Base-by-base conservation (phyloP, 768 basidiomycete genomes). In the Lactarius sp. region DNA sequence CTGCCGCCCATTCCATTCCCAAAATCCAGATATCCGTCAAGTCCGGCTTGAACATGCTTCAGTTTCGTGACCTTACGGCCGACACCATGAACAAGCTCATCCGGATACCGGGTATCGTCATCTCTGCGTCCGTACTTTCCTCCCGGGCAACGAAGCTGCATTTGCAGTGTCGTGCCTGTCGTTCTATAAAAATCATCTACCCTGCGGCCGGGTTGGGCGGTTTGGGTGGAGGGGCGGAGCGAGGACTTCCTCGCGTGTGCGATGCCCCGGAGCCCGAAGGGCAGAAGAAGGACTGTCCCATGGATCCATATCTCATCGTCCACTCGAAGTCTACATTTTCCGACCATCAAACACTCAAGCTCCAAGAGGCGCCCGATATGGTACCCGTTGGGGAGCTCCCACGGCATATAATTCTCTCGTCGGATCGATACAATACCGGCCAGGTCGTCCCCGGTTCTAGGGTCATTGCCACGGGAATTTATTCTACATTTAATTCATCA, bases 311-410 rank as follows among this genome's bases (percentile, higher is more conserved):
- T 76, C 81, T 94, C 57, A 95, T 99, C 71, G 79, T 98, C 16
- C 97, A 99, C 74, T 88, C 93, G 42, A 92, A 93, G 75, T 98
- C 93, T 37, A 80, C 84, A 6, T 99, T 98, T 71, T 88, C 94
- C 8, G 97, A 99, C 72, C 94, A 97, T 69, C 97, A 99, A 75
- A 90, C 85, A 12, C 81, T 99, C 69, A 99, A 99, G 73, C 83
- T 99, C 13, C 97, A 99, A 75, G 97, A 99, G 75, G 95, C 96
- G 18, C 97, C 97, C 0, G 97, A 99, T 74, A 97, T 98, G 93
- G 97, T 99, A 1, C 97, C 97, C 0, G 95, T 98, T 31, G 97
- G 97, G 81, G 97, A 99, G 72, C 79, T 99, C 47, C 97, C 97
- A 9, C 78, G 95, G 54, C 97, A 98, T 72, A 94, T 99, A 82